Evolutionary conservation across 129 eudicot species (phyloP).

Genomic region (Lactuca sativa): DNA sequence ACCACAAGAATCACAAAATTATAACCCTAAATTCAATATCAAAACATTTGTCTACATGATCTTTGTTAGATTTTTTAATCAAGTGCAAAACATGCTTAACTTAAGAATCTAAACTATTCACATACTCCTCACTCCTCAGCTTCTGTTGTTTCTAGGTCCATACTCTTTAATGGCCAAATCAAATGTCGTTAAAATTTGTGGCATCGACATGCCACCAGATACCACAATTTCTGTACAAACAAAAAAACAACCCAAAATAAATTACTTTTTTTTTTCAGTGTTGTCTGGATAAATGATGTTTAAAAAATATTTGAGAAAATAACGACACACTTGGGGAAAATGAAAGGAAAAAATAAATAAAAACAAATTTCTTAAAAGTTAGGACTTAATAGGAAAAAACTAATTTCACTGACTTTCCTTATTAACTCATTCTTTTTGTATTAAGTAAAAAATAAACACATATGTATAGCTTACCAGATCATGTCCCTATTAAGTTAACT

Average conservation of each 20-base stretch:
- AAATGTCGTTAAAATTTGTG: conserved; percentile 71
- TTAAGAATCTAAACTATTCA: conserved; percentile 24
- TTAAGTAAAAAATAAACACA: no score
- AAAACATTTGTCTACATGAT: conserved; percentile 13
- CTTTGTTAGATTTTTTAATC: conserved; percentile 6
- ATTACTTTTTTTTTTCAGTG: no score
- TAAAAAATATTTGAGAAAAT: background rate
- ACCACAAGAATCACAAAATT: conserved; percentile 13
- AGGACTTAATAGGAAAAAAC: background rate
- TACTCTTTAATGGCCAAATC: conserved; percentile 49
- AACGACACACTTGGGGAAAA: background rate
- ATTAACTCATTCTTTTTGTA: no score
- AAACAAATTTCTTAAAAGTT: background rate
- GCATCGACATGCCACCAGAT: conserved; percentile 97
- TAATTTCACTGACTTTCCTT: background rate
- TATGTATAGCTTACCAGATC: no score
- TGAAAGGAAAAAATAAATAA: background rate
- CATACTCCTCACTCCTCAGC: conserved; percentile 26
- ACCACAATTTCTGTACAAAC: conserved; percentile 79
- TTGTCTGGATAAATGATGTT: background rate
- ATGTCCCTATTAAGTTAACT: no score
- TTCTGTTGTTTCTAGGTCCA: conserved; percentile 59
- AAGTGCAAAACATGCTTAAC: conserved; percentile 20
- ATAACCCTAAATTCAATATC: conserved; percentile 9
- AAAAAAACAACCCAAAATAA: background rate